Base-by-base conservation (phyloP, 2,329 filamentous ascomycete species). In the Cladosporium sp. region DNA sequence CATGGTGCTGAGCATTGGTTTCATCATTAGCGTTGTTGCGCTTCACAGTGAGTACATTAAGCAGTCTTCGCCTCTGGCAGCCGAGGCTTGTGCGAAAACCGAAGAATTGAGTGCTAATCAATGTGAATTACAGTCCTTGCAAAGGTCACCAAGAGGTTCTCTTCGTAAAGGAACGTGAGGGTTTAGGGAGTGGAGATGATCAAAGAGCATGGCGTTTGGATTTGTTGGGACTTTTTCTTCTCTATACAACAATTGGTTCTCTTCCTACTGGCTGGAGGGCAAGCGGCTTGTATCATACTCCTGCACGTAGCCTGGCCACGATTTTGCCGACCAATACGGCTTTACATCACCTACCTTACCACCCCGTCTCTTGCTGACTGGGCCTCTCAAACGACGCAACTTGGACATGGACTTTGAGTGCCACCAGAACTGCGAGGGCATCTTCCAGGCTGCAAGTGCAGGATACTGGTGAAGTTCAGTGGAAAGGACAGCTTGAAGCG, bases 1-100 rank as follows among this genome's bases (percentile, higher is more conserved):
- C 65, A 84, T 99, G 72, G 94, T 97, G 67, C 83, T 99, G 69
- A 96, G 91, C 72, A 85, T 99, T 70, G 94, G 96, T 63, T 99
- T 99, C 78, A 99, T 99, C 78, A 97, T 99, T 81, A 94, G 89
- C 72, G 94, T 99, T 73, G 94, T 99, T 72, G 92, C 92, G 68
- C 83, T 99, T 73, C 94, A 99, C 80, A 92, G 94, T 97, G 86
- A 69, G 90, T 82, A 30, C 15, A 22, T 52, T n/a, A 7, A 7
- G n/a, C 5, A 22, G 17, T 9, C 14, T 8, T 12, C 3, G 25
- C 25, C 25, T 25, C 25, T 25, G 3, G 25, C 6, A 25, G 25
- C 6, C 25, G 6, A 25, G 6, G 25, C 25, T 25, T 22, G 40
- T 20, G 42, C 12, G 19, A 45, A 12, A n/a, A n/a, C 40, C 2